phyloP scores from a whole-genome alignment of 257 asterid species.

The Lavandula angustifolia region DNA sequence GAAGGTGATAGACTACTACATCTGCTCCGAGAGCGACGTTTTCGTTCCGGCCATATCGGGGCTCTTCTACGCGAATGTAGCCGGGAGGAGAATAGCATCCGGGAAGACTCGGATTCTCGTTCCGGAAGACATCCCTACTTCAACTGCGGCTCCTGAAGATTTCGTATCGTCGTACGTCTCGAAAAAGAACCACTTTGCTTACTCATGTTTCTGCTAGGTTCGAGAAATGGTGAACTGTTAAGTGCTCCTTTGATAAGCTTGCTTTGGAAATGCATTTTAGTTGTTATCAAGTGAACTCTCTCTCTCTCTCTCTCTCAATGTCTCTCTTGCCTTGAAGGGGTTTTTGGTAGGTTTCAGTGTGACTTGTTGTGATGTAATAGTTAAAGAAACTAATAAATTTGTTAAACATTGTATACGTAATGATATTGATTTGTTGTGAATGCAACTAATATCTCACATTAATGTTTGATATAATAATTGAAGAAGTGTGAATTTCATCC shows the following conservation, averaged over 20 bases:
- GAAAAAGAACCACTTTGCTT: slow-evolving; percentile 77
- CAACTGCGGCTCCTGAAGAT: slow-evolving; percentile 63
- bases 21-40: slow-evolving; percentile 50
- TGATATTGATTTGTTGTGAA: neutral
- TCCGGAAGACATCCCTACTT: slow-evolving; percentile 52
- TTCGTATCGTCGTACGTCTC: slow-evolving; percentile 68
- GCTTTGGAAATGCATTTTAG: slow-evolving; percentile 26
- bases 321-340: slow-evolving; percentile 19
- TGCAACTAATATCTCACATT: slow-evolving; percentile 35
- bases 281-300: slow-evolving; percentile 28
- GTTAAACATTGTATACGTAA: slow-evolving; percentile 30
- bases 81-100: slow-evolving; percentile 72
- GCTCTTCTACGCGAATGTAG: slow-evolving; percentile 78
- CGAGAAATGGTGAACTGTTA: slow-evolving; percentile 14
- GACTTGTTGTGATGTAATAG: slow-evolving; percentile 32
- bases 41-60: slow-evolving; percentile 75
- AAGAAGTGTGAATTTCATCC: slow-evolving; percentile 15
- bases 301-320: neutral
- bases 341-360: slow-evolving; percentile 41
- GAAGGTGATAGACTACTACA: slow-evolving; percentile 54
- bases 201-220: slow-evolving; percentile 73
- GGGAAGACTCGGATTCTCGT: slow-evolving; percentile 74
- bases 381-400: slow-evolving; percentile 31
- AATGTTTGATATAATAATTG: slow-evolving; percentile 26
- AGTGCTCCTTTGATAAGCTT: slow-evolving; percentile 31